Evolutionary conservation across 2,329 filamentous ascomycete genomes (phyloP).

Genomic region (Ascochyta koolunga): DNA sequence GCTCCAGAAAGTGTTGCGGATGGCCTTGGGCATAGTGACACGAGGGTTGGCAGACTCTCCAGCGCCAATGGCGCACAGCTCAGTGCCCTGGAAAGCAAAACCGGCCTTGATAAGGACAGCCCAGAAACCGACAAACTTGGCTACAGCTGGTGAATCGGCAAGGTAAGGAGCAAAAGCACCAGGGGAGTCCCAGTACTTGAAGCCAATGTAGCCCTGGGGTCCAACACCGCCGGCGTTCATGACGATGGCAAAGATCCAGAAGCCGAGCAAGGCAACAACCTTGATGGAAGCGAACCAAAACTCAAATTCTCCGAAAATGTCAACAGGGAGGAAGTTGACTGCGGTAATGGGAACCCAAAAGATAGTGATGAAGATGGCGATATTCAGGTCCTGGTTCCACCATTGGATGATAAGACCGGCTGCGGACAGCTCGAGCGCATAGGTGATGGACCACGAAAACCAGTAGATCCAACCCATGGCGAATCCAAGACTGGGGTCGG

Average conservation of each 20-base stretch:
- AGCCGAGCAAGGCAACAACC: constrained; percentile 74
- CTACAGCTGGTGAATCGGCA: constrained; percentile 60
- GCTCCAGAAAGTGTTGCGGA: constrained; percentile 76
- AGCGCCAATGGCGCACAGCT: constrained; percentile 78
- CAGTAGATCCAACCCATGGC: constrained; percentile 85
- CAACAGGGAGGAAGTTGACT: constrained; percentile 73
- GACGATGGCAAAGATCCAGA: constrained; percentile 78
- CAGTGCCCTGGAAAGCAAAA: constrained; percentile 75
- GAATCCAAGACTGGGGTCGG: constrained; percentile 75
- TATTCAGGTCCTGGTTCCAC: constrained; percentile 67
- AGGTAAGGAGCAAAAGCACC: constrained; percentile 71
- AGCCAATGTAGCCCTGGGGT: constrained; percentile 73
- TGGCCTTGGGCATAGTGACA: constrained; percentile 73
- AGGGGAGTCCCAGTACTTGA: constrained; percentile 71
- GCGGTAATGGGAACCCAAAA: constrained; percentile 74
- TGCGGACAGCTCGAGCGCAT: constrained; percentile 73
- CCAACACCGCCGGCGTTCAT: constrained; percentile 72
- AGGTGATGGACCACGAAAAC: constrained; percentile 78
- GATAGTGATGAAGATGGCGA: constrained; percentile 74
- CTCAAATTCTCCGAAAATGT: constrained; percentile 77
- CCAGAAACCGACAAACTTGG: constrained; percentile 73
- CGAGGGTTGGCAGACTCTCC: constrained; percentile 76
- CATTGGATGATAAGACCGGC: constrained; percentile 78
- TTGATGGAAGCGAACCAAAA: constrained; percentile 82
- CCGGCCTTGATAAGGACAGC: constrained; percentile 70